Conservation (phyloP, 768 basidiomycete genomes). For the Trametes coccinea region DNA sequence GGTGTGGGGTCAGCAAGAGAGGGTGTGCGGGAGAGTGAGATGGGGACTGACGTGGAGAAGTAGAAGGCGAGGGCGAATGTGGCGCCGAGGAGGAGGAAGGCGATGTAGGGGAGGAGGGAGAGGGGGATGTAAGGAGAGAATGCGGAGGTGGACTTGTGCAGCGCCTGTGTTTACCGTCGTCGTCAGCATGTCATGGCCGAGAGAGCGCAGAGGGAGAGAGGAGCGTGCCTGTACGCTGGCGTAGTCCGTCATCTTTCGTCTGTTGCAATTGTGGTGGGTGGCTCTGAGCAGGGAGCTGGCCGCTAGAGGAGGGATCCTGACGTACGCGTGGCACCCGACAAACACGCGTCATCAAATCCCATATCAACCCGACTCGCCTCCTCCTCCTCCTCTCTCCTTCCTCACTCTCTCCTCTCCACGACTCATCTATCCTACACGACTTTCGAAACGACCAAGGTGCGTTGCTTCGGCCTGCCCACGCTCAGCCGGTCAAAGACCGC, state of each 20-base stretch:
- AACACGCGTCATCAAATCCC: conserved; percentile 64
- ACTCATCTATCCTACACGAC: conserved; percentile 9
- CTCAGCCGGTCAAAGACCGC: not conserved
- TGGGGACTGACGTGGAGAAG: conserved; percentile 72
- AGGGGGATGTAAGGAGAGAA: conserved; percentile 75
- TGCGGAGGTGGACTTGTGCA: conserved; percentile 66
- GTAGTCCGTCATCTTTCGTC: conserved; percentile 53
- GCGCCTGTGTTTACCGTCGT: conserved; percentile 41
- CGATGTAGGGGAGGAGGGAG: conserved; percentile 67
- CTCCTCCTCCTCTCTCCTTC: conserved; percentile 18
- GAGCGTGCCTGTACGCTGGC: conserved; percentile 50
- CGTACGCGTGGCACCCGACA: conserved; percentile 44
- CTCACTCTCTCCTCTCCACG: conserved; percentile 22
- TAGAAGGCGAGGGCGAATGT: conserved; percentile 90
- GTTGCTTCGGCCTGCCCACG: not conserved
- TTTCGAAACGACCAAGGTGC: conserved; percentile 16
- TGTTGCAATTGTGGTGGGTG: not conserved
- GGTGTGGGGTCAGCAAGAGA: conserved; percentile 10
- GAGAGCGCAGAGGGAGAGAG: not conserved
- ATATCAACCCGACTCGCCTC: conserved; percentile 35
- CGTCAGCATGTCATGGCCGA: conserved; percentile 5
- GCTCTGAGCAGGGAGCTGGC: conserved; percentile 4
- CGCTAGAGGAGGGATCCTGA: conserved; percentile 35
- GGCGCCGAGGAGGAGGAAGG: conserved; percentile 66
- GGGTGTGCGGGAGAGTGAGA: conserved; percentile 5